These are phyloP conservation scores for Microcera coccophila DNA, from an alignment of 2,329 filamentous ascomycete genomes.

Conservation along the genomic window DNA sequence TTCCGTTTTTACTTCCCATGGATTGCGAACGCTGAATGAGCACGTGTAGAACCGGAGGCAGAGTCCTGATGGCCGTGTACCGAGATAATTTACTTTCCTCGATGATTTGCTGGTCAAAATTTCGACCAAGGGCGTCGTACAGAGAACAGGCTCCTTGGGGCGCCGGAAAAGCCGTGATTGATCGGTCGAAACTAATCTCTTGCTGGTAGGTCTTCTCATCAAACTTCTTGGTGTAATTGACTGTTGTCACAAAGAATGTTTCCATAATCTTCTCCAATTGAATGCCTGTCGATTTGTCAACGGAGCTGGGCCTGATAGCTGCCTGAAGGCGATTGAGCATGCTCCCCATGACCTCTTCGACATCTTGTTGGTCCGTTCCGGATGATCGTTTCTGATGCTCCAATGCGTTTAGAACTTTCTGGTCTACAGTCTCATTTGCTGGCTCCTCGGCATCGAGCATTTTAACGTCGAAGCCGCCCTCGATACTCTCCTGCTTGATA, in stretches of 20 bases:
- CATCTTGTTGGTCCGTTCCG: slow-evolving; percentile 78
- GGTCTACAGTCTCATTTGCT: slow-evolving; percentile 42
- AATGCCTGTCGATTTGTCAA: slow-evolving; percentile 60
- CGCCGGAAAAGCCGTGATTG: slow-evolving; percentile 58
- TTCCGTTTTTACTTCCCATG: slow-evolving; percentile 69
- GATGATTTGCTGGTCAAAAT: slow-evolving; percentile 76
- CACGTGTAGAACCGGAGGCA: slow-evolving; percentile 84
- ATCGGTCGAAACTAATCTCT: slow-evolving; percentile 56
- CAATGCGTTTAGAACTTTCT: slow-evolving; percentile 43
- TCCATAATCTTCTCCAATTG: slow-evolving; percentile 78
- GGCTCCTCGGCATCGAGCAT: slow-evolving; percentile 32
- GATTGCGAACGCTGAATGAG: slow-evolving; percentile 81
- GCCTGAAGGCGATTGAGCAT: slow-evolving; percentile 88
- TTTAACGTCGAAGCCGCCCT: slow-evolving; percentile 18
- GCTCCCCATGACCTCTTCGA: slow-evolving; percentile 91
- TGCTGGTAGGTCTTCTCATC: slow-evolving; percentile 39
- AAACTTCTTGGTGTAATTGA: slow-evolving; percentile 56
- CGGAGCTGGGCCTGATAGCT: slow-evolving; percentile 70
- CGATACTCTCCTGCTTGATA: not conserved
- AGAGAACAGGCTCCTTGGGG: slow-evolving; percentile 55
- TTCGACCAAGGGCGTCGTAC: slow-evolving; percentile 78
- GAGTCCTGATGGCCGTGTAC: slow-evolving; percentile 68
- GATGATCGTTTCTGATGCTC: slow-evolving; percentile 45
- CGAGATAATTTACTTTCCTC: slow-evolving; percentile 58
- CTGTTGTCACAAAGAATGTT: slow-evolving; percentile 60